Conservation (phyloP, 2,329 filamentous ascomycete genomes). For the Dothistroma septosporum region DNA sequence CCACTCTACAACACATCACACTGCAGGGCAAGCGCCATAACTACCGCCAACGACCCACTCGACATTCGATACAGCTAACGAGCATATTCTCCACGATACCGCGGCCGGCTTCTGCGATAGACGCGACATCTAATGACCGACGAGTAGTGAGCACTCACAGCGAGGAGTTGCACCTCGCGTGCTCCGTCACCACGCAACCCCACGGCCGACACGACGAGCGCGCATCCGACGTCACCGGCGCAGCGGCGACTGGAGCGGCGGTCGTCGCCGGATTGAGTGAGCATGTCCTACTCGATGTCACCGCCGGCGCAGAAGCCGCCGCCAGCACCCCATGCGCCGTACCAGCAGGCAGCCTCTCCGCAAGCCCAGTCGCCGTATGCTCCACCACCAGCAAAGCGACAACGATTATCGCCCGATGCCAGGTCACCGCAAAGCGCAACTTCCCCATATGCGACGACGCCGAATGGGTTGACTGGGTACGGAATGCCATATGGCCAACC, state of each 20-base stretch:
- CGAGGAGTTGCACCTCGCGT: constrained; percentile 21
- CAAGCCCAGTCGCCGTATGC: constrained; percentile 42
- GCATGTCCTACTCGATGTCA: constrained; percentile 32
- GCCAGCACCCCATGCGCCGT: constrained; percentile 38
- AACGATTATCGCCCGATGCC: constrained; percentile 64
- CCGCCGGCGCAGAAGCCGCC: constrained; percentile 29
- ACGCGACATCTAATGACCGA: constrained; percentile 18
- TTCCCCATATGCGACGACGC: constrained; percentile 37
- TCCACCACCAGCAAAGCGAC: constrained; percentile 70
- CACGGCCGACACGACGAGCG: neutral
- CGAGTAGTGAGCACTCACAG: constrained; percentile 4
- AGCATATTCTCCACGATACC: neutral
- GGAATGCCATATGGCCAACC: constrained; percentile 40
- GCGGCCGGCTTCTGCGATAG: neutral
- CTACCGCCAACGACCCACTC: neutral
- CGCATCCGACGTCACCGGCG: constrained; percentile 8
- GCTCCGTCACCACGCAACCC: constrained; percentile 5
- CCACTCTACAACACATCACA: neutral
- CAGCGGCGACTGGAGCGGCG: constrained; percentile 8
- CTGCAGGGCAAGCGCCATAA: constrained; percentile 1
- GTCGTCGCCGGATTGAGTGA: constrained; percentile 6
- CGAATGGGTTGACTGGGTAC: constrained; percentile 27
- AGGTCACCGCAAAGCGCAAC: constrained; percentile 57
- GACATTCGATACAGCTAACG: neutral
- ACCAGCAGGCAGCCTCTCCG: constrained; percentile 45